Percentiles rank a stretch among this genome's conserved stretches.
Evolutionary conservation across 176 grass and related monocot genomes (phyloP).

Genomic region (Oryza officinalis): DNA sequence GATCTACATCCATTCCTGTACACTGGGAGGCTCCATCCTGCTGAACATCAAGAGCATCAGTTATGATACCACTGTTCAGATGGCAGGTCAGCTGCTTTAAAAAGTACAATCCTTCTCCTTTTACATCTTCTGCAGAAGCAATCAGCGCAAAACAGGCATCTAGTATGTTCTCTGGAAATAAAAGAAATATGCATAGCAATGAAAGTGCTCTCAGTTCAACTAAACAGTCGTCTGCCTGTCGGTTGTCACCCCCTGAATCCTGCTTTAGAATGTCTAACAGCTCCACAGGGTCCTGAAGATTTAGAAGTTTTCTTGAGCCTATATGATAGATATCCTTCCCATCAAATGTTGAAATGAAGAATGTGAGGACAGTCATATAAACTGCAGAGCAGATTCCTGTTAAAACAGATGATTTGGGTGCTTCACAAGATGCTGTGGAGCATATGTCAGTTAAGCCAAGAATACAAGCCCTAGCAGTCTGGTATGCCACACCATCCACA

Average conservation of each 20-base stretch:
- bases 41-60: slow-evolving; percentile 44
- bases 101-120: slow-evolving; percentile 64
- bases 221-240: slow-evolving; percentile 51
- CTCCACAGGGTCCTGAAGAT: slow-evolving; percentile 59
- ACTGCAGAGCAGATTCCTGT: slow-evolving; percentile 75
- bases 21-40: slow-evolving; percentile 26
- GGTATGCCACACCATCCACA: slow-evolving; percentile 53
- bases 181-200: slow-evolving; percentile 83
- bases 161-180: slow-evolving; percentile 74
- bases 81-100: slow-evolving; percentile 72
- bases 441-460: slow-evolving; percentile 87
- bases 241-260: slow-evolving; percentile 44
- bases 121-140: slow-evolving; percentile 60
- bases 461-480: slow-evolving; percentile 74
- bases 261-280: slow-evolving; percentile 63
- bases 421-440: slow-evolving; percentile 72
- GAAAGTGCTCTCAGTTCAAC: slow-evolving; percentile 71
- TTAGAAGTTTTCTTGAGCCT: slow-evolving; percentile 46
- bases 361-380: slow-evolving; percentile 67
- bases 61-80: slow-evolving; percentile 48
- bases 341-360: slow-evolving; percentile 90
- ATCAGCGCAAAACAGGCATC: slow-evolving; percentile 72
- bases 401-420: slow-evolving; percentile 75
- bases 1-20: slow-evolving; percentile 40
- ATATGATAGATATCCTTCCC: slow-evolving; percentile 77